Evolutionary conservation across 2,329 filamentous ascomycete genomes (phyloP), one percentile per base, ranked within the genome.

Genomic region (Xylaria sp.): DNA sequence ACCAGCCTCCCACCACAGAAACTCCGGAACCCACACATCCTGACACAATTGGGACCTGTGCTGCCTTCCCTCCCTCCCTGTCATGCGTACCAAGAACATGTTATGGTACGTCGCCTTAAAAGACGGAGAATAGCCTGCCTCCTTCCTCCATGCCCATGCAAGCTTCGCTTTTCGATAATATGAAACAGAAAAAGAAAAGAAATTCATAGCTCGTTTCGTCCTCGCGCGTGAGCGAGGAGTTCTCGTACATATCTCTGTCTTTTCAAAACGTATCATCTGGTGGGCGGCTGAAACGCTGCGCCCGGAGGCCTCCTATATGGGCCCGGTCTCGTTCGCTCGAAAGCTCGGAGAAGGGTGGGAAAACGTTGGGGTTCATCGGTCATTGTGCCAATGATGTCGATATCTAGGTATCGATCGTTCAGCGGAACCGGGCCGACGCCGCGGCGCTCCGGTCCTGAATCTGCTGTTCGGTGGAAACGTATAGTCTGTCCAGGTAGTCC

Each of bases 401-500:
- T n/a, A n/a, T n/a, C n/a, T n/a, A n/a, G n/a, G n/a, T n/a, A n/a
- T n/a, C n/a, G n/a, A 39, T 56, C 43, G 39, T 50, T 71, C 56
- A 72, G 51, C 73, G 74, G 62, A 77, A 78, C 29, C 75, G 73
- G 19, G 69, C 69, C 20, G 71, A 67, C 7, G 78, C 76, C 1
- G 71, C 72, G 52, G 70, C 69, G 51, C 74, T 76, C 44, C 89
- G 81, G 60, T 91, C 85, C 67, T 90, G 85, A 65, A 94, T 92
- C 72, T 88, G 80, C 71, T 83, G 83, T 75, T 94, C 91, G 47
- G 90, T 94, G 65, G 87, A 83, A 77, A 90, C 82, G 80, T 95
- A 95, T 73, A 95, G 79, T 71, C 81, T 80, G 75, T 93, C 89
- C 67, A 94, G 79, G 69, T 88, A 90, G 63, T 90, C 85, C 90